phyloP scores from a whole-genome alignment of 2,329 filamentous ascomycete species.

The Beauveria sp. region DNA sequence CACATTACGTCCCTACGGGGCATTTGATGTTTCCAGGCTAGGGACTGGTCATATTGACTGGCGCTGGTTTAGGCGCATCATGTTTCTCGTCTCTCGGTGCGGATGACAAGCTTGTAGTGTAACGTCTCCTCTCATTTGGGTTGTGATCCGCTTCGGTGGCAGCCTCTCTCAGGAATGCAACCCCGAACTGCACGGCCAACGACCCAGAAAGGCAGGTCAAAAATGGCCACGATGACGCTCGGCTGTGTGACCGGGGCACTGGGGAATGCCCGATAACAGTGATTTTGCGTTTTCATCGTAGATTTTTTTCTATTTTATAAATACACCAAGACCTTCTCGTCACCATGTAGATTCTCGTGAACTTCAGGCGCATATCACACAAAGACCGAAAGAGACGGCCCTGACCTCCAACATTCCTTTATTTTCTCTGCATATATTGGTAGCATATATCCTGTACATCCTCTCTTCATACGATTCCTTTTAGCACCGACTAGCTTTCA shows the following conservation, averaged over 20 bases:
- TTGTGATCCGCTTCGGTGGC: background rate
- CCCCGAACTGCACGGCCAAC: background rate
- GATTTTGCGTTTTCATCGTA: background rate
- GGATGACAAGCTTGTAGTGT: conserved; percentile 1
- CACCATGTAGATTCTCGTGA: background rate
- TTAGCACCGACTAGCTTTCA: background rate
- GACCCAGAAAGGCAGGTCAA: conserved; percentile 8
- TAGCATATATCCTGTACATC: background rate
- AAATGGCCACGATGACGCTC: background rate
- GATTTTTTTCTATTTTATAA: background rate
- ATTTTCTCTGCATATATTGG: background rate
- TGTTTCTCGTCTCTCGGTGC: background rate
- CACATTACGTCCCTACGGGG: too few relatives aligned
- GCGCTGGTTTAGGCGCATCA: too few relatives aligned
- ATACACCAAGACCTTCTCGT: background rate
- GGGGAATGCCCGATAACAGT: background rate
- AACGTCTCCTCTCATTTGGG: conserved; percentile 4
- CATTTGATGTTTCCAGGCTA: too few relatives aligned
- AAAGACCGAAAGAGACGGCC: background rate
- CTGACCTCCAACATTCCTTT: conserved; percentile 3
- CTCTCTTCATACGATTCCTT: background rate
- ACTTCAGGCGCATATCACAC: conserved; percentile 2
- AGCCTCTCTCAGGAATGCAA: conserved; percentile 6
- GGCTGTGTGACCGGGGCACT: background rate
- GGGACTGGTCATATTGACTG: too few relatives aligned